Percentiles rank a stretch among this genome's conserved stretches.
phyloP scores from a whole-genome alignment of 805 yeast species.

The Barnettozyma salicaria region DNA sequence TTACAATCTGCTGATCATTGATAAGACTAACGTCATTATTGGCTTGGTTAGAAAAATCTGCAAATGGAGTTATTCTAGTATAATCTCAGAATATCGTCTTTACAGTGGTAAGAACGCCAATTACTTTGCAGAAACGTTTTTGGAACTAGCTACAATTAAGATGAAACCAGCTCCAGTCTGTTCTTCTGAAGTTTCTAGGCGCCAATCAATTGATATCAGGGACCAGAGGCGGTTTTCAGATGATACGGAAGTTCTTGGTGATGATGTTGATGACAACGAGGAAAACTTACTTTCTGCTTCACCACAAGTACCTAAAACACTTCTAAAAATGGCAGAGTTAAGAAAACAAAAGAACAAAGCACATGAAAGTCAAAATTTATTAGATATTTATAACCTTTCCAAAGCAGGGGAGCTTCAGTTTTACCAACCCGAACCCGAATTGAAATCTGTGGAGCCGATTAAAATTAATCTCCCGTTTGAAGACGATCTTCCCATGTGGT shows the following conservation, averaged over 20 bases:
- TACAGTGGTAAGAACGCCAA: slow-evolving; percentile 68
- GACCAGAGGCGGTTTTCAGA: slow-evolving; percentile 13
- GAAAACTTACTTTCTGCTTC: slow-evolving; percentile 44
- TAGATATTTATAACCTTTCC: slow-evolving; percentile 7
- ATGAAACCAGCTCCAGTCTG: slow-evolving; percentile 23
- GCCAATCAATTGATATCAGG: slow-evolving; percentile 24
- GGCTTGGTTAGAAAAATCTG: slow-evolving; percentile 79
- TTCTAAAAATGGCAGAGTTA: slow-evolving; percentile 48
- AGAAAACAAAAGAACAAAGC: slow-evolving; percentile 28
- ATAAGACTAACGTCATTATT: slow-evolving; percentile 70
- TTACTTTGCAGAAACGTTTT: slow-evolving; percentile 73
- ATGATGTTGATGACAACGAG: slow-evolving; percentile 19
- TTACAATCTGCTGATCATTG: slow-evolving; percentile 70
- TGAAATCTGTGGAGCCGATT: slow-evolving; percentile 17
- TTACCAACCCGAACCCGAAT: slow-evolving; percentile 18
- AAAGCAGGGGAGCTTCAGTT: slow-evolving; percentile 14
- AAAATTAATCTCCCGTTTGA: slow-evolving; percentile 46
- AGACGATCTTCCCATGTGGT: slow-evolving; percentile 69
- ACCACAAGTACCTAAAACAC: slow-evolving; percentile 62
- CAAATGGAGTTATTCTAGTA: slow-evolving; percentile 83
- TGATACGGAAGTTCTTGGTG: slow-evolving; percentile 10
- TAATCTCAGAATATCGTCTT: slow-evolving; percentile 78
- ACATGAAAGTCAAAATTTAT: slow-evolving; percentile 4
- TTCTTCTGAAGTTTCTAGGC: slow-evolving; percentile 5
- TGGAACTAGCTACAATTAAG: slow-evolving; percentile 64